A percentile compares a stretch with the other conserved stretches of the same genome.
Evolutionary conservation across 129 eudicot species (phyloP).

Genomic region (Centella asiatica): DNA sequence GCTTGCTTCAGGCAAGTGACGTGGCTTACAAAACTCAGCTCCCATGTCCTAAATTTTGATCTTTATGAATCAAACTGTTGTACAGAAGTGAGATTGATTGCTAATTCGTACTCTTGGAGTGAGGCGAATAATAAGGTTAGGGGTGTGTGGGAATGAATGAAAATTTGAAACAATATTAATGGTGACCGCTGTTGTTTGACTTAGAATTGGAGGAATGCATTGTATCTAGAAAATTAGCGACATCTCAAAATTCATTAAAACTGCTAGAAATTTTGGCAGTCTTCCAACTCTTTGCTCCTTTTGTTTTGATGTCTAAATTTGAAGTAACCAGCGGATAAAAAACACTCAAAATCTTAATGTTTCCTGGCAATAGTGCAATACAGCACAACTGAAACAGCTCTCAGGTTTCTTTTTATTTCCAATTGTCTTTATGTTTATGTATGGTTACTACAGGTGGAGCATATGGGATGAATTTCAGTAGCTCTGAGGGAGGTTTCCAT

Average conservation of each 20-base stretch:
- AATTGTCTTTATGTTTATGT: neutral
- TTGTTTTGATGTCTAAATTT: neutral
- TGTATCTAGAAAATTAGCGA: neutral
- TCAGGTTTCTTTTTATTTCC: conserved; percentile 5
- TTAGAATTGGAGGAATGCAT: neutral
- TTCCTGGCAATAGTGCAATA: neutral
- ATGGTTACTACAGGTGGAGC: conserved; percentile 48
- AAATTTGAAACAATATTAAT: neutral
- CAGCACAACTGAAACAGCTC: neutral
- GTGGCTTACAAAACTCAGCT: no score
- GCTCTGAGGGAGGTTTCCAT: conserved; percentile 45
- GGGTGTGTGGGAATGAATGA: neutral
- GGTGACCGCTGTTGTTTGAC: neutral
- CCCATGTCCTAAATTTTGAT: no score
- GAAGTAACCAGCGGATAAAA: neutral
- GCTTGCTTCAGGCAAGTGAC: no score
- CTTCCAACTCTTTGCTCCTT: neutral
- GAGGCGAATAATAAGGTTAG: no score
- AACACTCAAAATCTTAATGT: neutral
- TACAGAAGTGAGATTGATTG: no score
- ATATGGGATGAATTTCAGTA: conserved; percentile 47
- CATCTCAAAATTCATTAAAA: neutral
- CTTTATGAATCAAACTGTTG: no score
- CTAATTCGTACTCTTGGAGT: no score
- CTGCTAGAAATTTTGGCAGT: neutral